phyloP scores from a whole-genome alignment of 1,139 yeast genomes.

The Suhomyces chickasaworum region DNA sequence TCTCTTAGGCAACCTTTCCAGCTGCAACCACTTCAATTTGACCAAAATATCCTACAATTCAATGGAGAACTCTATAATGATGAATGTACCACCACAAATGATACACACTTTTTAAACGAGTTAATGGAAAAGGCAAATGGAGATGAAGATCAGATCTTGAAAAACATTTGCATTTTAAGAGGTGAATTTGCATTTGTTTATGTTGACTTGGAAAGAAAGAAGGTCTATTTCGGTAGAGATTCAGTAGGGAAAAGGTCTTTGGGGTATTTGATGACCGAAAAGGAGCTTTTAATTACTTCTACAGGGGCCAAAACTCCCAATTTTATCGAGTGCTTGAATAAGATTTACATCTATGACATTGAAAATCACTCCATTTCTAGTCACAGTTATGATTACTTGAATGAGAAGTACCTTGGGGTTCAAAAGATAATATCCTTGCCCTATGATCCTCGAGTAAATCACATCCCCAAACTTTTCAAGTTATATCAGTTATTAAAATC shows the following conservation, averaged over 20 bases:
- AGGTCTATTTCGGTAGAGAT: slow-evolving; percentile 81
- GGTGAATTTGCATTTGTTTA: slow-evolving; percentile 84
- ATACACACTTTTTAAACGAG: slow-evolving; percentile 34
- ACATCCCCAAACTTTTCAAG: slow-evolving; percentile 7
- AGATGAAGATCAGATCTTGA: slow-evolving; percentile 31
- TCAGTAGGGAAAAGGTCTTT: slow-evolving; percentile 78
- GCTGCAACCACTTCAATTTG: slow-evolving; percentile 56
- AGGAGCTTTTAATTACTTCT: slow-evolving; percentile 51
- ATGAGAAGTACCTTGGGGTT: not conserved
- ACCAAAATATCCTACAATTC: slow-evolving; percentile 56
- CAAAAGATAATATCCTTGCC: slow-evolving; percentile 6
- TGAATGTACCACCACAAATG: slow-evolving; percentile 44
- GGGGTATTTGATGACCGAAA: slow-evolving; percentile 38
- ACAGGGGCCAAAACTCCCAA: slow-evolving; percentile 28
- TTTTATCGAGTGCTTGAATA: slow-evolving; percentile 55
- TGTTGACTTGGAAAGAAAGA: slow-evolving; percentile 37
- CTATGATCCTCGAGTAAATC: not conserved
- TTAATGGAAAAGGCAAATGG: slow-evolving; percentile 13
- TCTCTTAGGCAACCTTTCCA: slow-evolving; percentile 79
- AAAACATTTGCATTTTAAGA: slow-evolving; percentile 42
- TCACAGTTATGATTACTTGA: slow-evolving; percentile 7
- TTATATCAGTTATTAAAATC: slow-evolving; percentile 30
- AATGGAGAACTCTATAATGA: slow-evolving; percentile 85
- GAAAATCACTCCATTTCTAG: slow-evolving; percentile 17
- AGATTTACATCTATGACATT: slow-evolving; percentile 46